Percentiles rank a stretch among this genome's conserved stretches.
These are phyloP conservation scores for Mycena galericulata DNA, from an alignment of 768 basidiomycete species.

Conservation along the genomic window DNA sequence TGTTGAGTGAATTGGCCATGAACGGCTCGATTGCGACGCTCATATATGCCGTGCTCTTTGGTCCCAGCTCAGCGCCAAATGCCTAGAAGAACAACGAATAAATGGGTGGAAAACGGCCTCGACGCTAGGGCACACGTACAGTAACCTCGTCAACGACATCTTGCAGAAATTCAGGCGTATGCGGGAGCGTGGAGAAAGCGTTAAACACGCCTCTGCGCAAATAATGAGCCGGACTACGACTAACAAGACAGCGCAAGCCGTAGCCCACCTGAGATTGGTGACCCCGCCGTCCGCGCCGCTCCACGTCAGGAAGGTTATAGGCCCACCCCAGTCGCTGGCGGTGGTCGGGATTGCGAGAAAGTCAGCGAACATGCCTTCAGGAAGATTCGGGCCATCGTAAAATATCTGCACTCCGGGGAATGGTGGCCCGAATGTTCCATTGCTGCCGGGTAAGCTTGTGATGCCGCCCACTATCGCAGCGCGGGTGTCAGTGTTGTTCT, in stretches of 20 bases:
- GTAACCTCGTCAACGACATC: conserved; percentile 27
- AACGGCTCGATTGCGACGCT: conserved; percentile 32
- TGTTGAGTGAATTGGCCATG: conserved; percentile 13
- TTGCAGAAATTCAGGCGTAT: conserved; percentile 28
- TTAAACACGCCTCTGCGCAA: conserved; percentile 23
- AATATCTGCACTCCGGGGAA: conserved; percentile 19
- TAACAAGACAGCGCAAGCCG: background rate
- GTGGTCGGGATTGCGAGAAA: conserved; percentile 27
- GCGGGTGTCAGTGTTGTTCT: conserved; percentile 15
- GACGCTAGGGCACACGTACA: background rate
- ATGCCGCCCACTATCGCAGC: conserved; percentile 20
- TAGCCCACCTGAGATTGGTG: conserved; percentile 16
- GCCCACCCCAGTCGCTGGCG: conserved; percentile 14
- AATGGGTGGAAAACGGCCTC: background rate
- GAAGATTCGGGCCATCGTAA: conserved; percentile 18
- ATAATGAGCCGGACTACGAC: background rate
- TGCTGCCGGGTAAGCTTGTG: background rate
- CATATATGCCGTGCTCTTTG: conserved; percentile 17
- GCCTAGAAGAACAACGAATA: conserved; percentile 1
- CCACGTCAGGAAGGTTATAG: conserved; percentile 25
- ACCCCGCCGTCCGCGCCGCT: conserved; percentile 26
- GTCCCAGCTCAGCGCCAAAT: conserved; percentile 4
- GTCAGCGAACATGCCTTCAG: conserved; percentile 24
- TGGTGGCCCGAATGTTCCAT: conserved; percentile 14
- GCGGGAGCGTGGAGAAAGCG: conserved; percentile 28